Evolutionary conservation across 345 rosid genomes (phyloP).

Genomic region (Eucalyptus marginata): DNA sequence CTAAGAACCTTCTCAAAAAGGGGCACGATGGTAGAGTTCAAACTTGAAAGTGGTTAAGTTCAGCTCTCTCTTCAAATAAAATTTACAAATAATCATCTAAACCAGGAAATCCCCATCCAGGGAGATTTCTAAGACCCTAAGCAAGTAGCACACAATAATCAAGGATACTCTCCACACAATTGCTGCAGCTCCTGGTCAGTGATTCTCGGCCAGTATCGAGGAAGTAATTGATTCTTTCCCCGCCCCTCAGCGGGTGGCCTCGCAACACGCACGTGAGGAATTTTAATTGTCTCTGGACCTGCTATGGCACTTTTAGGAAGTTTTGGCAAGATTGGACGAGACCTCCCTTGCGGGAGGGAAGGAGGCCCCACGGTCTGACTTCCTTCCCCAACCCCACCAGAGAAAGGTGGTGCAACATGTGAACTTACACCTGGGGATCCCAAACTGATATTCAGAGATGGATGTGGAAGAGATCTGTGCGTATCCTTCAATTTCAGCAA

Average conservation of each 20-base stretch:
- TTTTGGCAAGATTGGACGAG: slow-evolving; percentile 83
- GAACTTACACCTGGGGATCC: slow-evolving; percentile 4
- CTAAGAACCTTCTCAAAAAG: slow-evolving; percentile 96
- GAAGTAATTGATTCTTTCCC: slow-evolving; percentile 90
- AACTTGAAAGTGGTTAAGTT: slow-evolving; percentile 40
- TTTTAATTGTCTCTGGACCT: slow-evolving; percentile 40
- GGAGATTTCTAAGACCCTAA: neutral
- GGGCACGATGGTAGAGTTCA: slow-evolving; percentile 87
- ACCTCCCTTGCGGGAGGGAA: slow-evolving; percentile 47
- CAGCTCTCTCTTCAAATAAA: slow-evolving; percentile 1
- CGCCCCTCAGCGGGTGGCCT: slow-evolving; percentile 98
- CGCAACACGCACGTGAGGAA: slow-evolving; percentile 77
- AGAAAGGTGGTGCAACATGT: slow-evolving; percentile 21
- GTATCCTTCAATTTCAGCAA: slow-evolving; percentile 36
- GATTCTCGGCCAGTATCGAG: slow-evolving; percentile 99
- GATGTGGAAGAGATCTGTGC: slow-evolving; percentile 40
- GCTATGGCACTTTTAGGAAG: slow-evolving; percentile 64
- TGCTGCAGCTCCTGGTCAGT: slow-evolving; percentile 96
- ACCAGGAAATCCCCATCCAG: neutral
- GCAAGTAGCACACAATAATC: neutral
- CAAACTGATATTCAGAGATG: slow-evolving; percentile 53
- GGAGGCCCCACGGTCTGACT: slow-evolving; percentile 29
- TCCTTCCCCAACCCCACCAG: slow-evolving; percentile 31
- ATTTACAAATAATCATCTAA: neutral
- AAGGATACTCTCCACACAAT: slow-evolving; percentile 93